A percentile compares a stretch with the other conserved stretches of the same genome.
phyloP scores from a whole-genome alignment of 805 yeast species.

The Candida michaelii region DNA sequence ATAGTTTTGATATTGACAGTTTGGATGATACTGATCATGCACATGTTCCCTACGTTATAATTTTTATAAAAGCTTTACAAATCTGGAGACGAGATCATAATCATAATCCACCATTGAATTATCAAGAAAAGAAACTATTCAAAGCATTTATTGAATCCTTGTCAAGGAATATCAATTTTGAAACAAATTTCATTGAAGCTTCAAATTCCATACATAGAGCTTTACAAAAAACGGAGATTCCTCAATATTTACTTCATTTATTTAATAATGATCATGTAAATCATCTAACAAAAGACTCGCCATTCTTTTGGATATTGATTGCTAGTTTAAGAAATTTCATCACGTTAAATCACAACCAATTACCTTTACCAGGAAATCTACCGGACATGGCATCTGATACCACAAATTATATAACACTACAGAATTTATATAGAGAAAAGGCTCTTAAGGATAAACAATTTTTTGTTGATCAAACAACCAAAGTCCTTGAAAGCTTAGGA shows the following conservation, averaged over 20 bases:
- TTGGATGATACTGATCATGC: constrained; percentile 51
- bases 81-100: constrained; percentile 36
- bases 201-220: constrained; percentile 35
- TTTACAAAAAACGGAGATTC: constrained; percentile 34
- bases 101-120: constrained; percentile 33
- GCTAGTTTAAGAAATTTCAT: constrained; percentile 56
- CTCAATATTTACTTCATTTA: constrained; percentile 25
- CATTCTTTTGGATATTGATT: constrained; percentile 62
- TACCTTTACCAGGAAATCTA: constrained; percentile 73
- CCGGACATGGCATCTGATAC: constrained; percentile 92
- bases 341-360: constrained; percentile 26
- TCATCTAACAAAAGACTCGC: constrained; percentile 17
- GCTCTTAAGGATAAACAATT: constrained; percentile 47
- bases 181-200: constrained; percentile 47
- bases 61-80: constrained; percentile 56
- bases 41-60: constrained; percentile 67
- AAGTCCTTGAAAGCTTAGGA: constrained; percentile 26
- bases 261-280: constrained; percentile 21
- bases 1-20: constrained; percentile 47
- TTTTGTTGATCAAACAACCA: constrained; percentile 36
- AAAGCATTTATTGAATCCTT: constrained; percentile 35
- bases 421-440: constrained; percentile 55
- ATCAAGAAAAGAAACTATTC: constrained; percentile 41
- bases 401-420: constrained; percentile 55
- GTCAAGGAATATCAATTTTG: constrained; percentile 49